phyloP scores from a whole-genome alignment of 2,329 filamentous ascomycete species.

The Pseudopyrenochaeta lycopersici region DNA sequence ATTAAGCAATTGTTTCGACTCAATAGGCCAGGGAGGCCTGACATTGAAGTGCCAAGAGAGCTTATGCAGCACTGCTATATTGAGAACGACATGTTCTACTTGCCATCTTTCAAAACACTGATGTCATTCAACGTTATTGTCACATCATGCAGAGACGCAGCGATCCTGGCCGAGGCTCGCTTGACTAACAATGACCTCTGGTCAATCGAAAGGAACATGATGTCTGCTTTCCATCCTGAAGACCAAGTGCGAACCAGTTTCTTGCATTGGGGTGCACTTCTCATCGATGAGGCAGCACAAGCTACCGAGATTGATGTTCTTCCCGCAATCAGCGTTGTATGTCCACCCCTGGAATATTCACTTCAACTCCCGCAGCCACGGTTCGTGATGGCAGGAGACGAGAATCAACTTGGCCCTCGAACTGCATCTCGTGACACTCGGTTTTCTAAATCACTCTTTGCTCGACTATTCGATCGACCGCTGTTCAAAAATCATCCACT shows the following conservation, averaged over 20 bases:
- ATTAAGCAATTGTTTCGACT: conserved; percentile 53
- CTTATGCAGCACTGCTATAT: conserved; percentile 52
- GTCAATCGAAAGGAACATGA: conserved; percentile 45
- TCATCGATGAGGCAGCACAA: conserved; percentile 59
- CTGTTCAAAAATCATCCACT: conserved; percentile 54
- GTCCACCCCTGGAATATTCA: conserved; percentile 42
- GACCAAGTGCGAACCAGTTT: conserved; percentile 1
- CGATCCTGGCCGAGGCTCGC: conserved; percentile 53
- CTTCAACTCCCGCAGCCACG: conserved; percentile 38
- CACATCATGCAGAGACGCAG: conserved; percentile 53
- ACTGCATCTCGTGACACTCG: conserved; percentile 45
- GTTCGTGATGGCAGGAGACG: conserved; percentile 58
- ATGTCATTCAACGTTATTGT: conserved; percentile 56
- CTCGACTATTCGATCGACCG: conserved; percentile 50
- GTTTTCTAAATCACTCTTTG: conserved; percentile 53
- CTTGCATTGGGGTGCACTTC: conserved; percentile 55
- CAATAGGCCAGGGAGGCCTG: conserved; percentile 51
- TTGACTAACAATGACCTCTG: conserved; percentile 55
- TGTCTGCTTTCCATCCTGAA: conserved; percentile 42
- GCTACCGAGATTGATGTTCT: conserved; percentile 55
- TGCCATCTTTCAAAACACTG: conserved; percentile 51
- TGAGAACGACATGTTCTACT: conserved; percentile 51
- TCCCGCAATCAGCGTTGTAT: conserved; percentile 52
- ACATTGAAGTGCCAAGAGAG: conserved; percentile 53
- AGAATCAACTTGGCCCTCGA: conserved; percentile 55